Conservation (phyloP, 768 basidiomycete species). For the Roridomyces roridus region DNA sequence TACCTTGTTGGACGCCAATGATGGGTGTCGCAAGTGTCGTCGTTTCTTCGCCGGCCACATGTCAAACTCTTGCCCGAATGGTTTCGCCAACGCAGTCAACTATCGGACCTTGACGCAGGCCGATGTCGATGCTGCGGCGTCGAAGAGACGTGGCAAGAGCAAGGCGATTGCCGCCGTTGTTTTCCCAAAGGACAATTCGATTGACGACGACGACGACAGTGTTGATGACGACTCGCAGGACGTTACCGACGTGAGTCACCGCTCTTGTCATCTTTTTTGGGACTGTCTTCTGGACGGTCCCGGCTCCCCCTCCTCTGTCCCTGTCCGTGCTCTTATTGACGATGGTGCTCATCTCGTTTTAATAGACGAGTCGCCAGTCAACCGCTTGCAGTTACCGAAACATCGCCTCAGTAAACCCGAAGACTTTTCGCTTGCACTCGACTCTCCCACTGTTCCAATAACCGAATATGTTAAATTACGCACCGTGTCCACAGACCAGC, state of each 20-base stretch:
- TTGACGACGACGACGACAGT: too few species aligned
- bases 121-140: background rate
- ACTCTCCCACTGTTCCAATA: background rate
- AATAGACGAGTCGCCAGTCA: too few species aligned
- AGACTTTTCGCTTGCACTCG: background rate
- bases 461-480: background rate
- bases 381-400: too few species aligned
- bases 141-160: background rate
- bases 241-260: too few species aligned
- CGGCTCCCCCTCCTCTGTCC: too few species aligned
- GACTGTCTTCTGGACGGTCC: too few species aligned
- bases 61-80: conserved; percentile 11
- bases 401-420: too few species aligned
- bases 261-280: too few species aligned
- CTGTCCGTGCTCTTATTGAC: too few species aligned
- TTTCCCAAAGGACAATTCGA: too few species aligned
- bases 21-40: conserved; percentile 30
- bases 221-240: too few species aligned
- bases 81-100: conserved; percentile 13
- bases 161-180: background rate
- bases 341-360: too few species aligned
- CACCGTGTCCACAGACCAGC: background rate
- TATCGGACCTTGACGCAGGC: conserved; percentile 21
- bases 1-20: conserved; percentile 9
- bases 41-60: conserved; percentile 9